These are phyloP conservation scores for Trichopus zeylanicus DNA, from an alignment of 116 monocot species.

Conservation along the genomic window DNA sequence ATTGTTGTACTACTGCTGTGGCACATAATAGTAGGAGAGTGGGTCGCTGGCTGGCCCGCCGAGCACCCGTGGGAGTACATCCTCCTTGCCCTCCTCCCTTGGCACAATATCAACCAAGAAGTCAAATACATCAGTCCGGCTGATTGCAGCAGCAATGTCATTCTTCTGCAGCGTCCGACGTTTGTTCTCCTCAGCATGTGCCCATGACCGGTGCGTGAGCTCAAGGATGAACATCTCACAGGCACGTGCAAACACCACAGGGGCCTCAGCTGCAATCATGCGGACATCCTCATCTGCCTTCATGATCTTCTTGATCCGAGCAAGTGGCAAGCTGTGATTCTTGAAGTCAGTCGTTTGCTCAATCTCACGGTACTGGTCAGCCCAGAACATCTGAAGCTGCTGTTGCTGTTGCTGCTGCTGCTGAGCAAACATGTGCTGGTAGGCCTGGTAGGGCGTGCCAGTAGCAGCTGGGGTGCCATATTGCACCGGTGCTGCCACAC, in stretches of 20 bases:
- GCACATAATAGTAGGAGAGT: conserved; percentile 43
- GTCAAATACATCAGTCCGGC: conserved; percentile 66
- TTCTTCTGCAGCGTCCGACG: conserved; percentile 76
- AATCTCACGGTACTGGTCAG: conserved; percentile 78
- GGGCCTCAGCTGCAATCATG: conserved; percentile 90
- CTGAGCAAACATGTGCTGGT: conserved; percentile 40
- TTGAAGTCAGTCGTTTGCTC: conserved; percentile 73
- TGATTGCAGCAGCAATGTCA: conserved; percentile 66
- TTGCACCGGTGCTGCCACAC: conserved; percentile 17
- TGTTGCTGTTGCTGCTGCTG: conserved; percentile 48
- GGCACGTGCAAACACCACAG: conserved; percentile 76
- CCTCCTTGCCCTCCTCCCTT: conserved; percentile 45
- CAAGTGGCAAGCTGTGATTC: conserved; percentile 77
- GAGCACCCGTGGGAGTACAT: conserved; percentile 12
- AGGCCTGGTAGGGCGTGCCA: conserved; percentile 25
- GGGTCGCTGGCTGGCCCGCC: conserved; percentile 20
- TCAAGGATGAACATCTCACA: conserved; percentile 91
- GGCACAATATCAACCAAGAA: conserved; percentile 79
- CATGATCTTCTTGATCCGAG: conserved; percentile 93
- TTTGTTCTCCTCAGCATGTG: conserved; percentile 83
- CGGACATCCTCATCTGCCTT: conserved; percentile 85
- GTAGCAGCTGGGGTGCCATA: conserved; percentile 36
- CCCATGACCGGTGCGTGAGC: conserved; percentile 71
- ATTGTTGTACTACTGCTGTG: conserved; percentile 14
- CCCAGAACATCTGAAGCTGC: conserved; percentile 83